phyloP scores from a whole-genome alignment of 2,329 filamentous ascomycete genomes.

The Mycosphaerelloides madeirae region DNA sequence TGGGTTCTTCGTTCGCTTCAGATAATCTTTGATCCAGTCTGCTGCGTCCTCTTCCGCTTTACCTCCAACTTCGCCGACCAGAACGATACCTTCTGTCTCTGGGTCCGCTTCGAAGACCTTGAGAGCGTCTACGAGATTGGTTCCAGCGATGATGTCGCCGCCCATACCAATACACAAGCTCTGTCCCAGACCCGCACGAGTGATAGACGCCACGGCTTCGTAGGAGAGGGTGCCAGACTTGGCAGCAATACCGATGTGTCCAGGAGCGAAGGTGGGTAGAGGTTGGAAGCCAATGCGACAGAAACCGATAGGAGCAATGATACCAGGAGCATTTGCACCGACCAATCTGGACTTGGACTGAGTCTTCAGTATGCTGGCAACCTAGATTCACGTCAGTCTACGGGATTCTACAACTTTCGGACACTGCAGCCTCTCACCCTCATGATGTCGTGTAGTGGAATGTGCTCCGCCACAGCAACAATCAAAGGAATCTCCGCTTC shows the following conservation, averaged over 20 bases:
- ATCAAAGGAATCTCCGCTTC: slow-evolving; percentile 73
- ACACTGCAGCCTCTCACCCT: slow-evolving; percentile 45
- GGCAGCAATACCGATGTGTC: slow-evolving; percentile 69
- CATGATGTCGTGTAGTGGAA: slow-evolving; percentile 72
- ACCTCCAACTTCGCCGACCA: slow-evolving; percentile 70
- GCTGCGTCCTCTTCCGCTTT: slow-evolving; percentile 66
- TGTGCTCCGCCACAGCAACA: slow-evolving; percentile 74
- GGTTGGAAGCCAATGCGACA: slow-evolving; percentile 75
- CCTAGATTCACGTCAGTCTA: slow-evolving; percentile 36
- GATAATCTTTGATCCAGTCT: slow-evolving; percentile 67
- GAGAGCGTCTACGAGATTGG: slow-evolving; percentile 67
- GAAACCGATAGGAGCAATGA: slow-evolving; percentile 66
- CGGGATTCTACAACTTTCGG: not conserved
- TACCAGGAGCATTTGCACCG: slow-evolving; percentile 76
- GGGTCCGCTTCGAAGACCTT: slow-evolving; percentile 61
- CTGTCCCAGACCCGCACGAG: slow-evolving; percentile 69
- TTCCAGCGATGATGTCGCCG: slow-evolving; percentile 69
- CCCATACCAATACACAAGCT: slow-evolving; percentile 74
- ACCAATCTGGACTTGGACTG: slow-evolving; percentile 69
- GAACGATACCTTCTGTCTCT: slow-evolving; percentile 65
- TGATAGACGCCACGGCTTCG: slow-evolving; percentile 71
- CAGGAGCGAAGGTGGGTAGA: slow-evolving; percentile 64
- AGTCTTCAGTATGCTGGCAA: slow-evolving; percentile 65
- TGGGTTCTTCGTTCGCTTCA: slow-evolving; percentile 51
- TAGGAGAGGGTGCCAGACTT: slow-evolving; percentile 78